A percentile compares a stretch with the other conserved stretches of the same genome.
phyloP scores from a whole-genome alignment of 1,284 basidiomycete species.

The Phenoliferia sp. region DNA sequence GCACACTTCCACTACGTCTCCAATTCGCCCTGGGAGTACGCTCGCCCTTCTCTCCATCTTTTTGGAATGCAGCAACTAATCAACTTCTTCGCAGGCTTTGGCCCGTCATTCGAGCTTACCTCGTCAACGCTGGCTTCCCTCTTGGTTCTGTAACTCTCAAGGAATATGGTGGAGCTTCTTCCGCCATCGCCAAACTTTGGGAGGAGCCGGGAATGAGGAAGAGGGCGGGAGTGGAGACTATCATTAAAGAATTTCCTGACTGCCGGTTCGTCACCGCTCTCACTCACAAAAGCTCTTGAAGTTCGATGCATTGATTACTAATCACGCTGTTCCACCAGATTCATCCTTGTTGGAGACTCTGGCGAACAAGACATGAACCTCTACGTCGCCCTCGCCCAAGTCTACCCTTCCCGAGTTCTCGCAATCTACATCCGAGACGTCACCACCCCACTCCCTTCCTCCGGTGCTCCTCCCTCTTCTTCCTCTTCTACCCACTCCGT shows the following conservation, averaged over 20 bases:
- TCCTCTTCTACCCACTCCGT: neutral
- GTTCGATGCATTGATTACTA: too few species aligned
- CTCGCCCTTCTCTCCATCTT: neutral
- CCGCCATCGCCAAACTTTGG: conserved; percentile 70
- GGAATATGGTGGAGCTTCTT: conserved; percentile 63
- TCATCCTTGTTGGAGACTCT: conserved; percentile 79
- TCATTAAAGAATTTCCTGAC: conserved; percentile 63
- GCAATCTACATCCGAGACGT: conserved; percentile 76
- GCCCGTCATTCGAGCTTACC: conserved; percentile 71
- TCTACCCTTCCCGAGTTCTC: conserved; percentile 47
- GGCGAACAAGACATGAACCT: conserved; percentile 86
- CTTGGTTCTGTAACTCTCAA: conserved; percentile 59
- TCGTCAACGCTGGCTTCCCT: conserved; percentile 62
- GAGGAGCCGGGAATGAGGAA: conserved; percentile 67
- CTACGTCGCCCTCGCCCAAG: conserved; percentile 46
- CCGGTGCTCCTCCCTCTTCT: neutral
- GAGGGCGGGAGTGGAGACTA: conserved; percentile 57
- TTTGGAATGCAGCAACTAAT: neutral
- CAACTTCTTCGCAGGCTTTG: conserved; percentile 49
- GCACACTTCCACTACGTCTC: conserved; percentile 66
- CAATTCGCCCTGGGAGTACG: conserved; percentile 59
- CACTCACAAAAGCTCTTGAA: neutral
- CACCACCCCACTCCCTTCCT: conserved; percentile 38
- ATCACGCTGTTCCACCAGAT: conserved; percentile 52
- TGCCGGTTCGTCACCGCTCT: neutral